phyloP scores from a whole-genome alignment of 768 basidiomycete genomes.

The Leccinum pellstonianum region DNA sequence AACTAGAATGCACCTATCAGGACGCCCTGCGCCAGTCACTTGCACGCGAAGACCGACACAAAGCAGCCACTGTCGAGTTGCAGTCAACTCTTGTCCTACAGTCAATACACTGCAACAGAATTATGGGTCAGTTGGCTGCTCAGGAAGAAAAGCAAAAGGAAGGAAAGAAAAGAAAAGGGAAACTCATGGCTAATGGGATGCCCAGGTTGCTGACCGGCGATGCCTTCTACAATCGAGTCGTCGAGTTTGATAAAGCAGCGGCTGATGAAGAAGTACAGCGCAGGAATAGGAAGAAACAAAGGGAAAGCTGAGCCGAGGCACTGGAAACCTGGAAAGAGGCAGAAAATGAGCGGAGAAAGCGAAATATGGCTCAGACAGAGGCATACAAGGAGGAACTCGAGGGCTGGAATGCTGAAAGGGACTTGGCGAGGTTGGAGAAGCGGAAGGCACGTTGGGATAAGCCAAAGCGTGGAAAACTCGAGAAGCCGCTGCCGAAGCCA shows the following conservation, averaged over 20 bases:
- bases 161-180: background rate
- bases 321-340: background rate
- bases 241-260: background rate
- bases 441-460: background rate
- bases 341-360: background rate
- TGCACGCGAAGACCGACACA: background rate
- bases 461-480: background rate
- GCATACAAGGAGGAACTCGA: background rate
- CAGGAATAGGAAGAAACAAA: background rate
- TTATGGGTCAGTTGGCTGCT: background rate
- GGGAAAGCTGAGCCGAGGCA: background rate
- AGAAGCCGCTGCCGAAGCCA: background rate
- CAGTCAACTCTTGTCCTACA: background rate
- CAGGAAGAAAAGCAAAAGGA: background rate
- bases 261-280: background rate
- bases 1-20: background rate
- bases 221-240: background rate
- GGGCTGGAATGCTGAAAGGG: background rate
- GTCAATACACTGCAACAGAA: background rate
- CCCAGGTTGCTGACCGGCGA: background rate
- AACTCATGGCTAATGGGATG: background rate
- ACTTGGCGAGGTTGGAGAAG: background rate
- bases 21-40: background rate
- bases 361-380: background rate
- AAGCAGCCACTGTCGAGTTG: background rate